Percentiles rank a stretch among this genome's conserved stretches.
Evolutionary conservation across 2,329 filamentous ascomycete species (phyloP).

Genomic region (Fusarium sp.): DNA sequence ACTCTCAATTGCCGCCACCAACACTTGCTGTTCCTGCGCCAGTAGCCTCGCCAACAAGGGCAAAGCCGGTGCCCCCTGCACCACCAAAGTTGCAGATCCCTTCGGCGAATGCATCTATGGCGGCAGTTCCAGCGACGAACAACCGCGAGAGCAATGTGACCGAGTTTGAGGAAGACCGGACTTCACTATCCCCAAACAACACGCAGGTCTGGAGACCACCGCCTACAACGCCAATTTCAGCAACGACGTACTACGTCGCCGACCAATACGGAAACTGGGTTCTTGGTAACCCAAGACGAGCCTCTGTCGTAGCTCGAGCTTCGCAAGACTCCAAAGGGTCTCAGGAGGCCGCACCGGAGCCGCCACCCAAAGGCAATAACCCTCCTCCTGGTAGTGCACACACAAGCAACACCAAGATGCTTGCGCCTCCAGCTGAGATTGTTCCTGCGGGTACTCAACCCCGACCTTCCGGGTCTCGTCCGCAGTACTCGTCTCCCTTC

Average conservation of each 20-base stretch:
- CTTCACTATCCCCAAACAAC: slow-evolving; percentile 48
- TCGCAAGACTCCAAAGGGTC: slow-evolving; percentile 28
- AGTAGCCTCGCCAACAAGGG: slow-evolving; percentile 25
- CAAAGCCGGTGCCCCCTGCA: slow-evolving; percentile 30
- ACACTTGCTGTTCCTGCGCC: slow-evolving; percentile 15
- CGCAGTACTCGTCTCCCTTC: slow-evolving; percentile 36
- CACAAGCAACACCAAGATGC: slow-evolving; percentile 9
- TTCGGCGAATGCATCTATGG: slow-evolving; percentile 7
- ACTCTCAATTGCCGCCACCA: slow-evolving; percentile 23
- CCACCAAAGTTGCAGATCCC: slow-evolving; percentile 47
- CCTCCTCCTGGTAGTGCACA: background rate
- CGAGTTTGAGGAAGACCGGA: slow-evolving; percentile 61
- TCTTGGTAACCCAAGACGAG: slow-evolving; percentile 52
- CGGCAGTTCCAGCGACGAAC: slow-evolving; percentile 7
- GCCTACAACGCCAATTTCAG: slow-evolving; percentile 55
- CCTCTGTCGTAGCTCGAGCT: slow-evolving; percentile 40
- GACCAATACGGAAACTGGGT: slow-evolving; percentile 65
- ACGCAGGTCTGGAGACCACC: slow-evolving; percentile 62
- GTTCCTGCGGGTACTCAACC: slow-evolving; percentile 40
- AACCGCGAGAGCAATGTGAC: slow-evolving; percentile 58
- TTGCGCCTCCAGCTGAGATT: slow-evolving; percentile 48
- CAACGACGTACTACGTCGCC: slow-evolving; percentile 59
- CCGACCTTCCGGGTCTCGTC: slow-evolving; percentile 34
- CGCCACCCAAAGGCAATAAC: slow-evolving; percentile 39
- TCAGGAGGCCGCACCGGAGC: slow-evolving; percentile 4